Base-by-base conservation (phyloP, 2,329 filamentous ascomycete species). In the Neurospora sp. region DNA sequence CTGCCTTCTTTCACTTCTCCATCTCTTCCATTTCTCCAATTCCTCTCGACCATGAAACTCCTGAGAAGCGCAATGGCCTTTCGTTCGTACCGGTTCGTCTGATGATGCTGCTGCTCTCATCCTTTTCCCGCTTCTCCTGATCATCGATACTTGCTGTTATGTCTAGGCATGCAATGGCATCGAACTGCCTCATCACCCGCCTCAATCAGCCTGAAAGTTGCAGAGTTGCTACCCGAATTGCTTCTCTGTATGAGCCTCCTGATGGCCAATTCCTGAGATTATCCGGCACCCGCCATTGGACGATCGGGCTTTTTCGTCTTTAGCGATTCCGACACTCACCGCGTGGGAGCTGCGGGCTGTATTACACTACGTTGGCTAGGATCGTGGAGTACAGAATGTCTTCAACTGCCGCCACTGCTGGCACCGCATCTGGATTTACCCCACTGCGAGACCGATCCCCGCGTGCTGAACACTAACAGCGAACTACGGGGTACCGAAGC, bases 251-350 rank as follows among this genome's bases (percentile, higher is more conserved):
- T 36, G 52, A 36, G 15, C 52, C 1, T 4, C 1, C 17, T 10
- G 15, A 68, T 70, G 68, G 66, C 38, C 33, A 10, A 6, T 66
- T 66, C 23, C 2, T 15, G 36, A 70, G 68, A 70, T 72, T 71
- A 70, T 68, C 72, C 71, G 70, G 46, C 15, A 39, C 69, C 72
- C 68, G 71, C 62, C 42, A 72, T 72, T 73, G 72, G 72, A 28
- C 38, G 28, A 62, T 33, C 23, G 46, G 11, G 13, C 13, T 2
- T 28, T 46, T 33, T 3, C 52, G 7, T 62, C 13, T 0, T 58
- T 28, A 46, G 9, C 42, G 4, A 23, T 11, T 19, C 42, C 23
- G 52, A 62, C 52, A 1, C n/a, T 17, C 23, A 62, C 46, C 43
- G 43, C 43, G 43, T 52, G 43, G 13, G 43, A 23, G 43, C 11